phyloP scores from a whole-genome alignment of 257 asterid genomes.

The Nicotiana benthamiana region DNA sequence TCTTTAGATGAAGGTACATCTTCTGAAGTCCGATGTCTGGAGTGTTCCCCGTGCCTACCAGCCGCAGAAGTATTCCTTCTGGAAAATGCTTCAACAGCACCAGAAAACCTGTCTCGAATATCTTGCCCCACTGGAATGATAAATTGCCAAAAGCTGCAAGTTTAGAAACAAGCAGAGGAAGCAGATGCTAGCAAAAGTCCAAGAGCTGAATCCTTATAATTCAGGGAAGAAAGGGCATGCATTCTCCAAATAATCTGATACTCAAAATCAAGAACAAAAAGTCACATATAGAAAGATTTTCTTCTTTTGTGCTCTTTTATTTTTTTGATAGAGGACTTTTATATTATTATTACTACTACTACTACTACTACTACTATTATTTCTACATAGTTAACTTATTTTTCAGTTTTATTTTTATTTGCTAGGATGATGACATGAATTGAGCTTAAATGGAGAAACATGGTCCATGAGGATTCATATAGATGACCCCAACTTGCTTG shows the following conservation, averaged over 20 bases:
- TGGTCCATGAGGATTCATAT: too few species aligned
- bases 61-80: conserved; percentile 15
- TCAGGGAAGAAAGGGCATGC: not conserved
- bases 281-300: not conserved
- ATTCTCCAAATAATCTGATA: not conserved
- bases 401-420: too few species aligned
- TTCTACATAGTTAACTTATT: too few species aligned
- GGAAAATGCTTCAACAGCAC: conserved; percentile 27
- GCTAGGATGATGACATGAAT: too few species aligned
- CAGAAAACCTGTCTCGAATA: conserved; percentile 18
- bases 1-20: conserved; percentile 25
- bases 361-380: too few species aligned
- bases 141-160: not conserved
- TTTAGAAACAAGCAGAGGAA: not conserved
- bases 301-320: too few species aligned
- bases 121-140: conserved; percentile 18
- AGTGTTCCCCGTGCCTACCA: conserved; percentile 20
- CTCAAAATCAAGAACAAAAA: not conserved
- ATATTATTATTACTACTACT: too few species aligned
- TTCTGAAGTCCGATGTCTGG: conserved; percentile 23
- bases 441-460: too few species aligned
- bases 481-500: too few species aligned
- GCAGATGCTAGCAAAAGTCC: not conserved
- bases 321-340: too few species aligned
- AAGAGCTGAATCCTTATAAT: not conserved